phyloP scores from a whole-genome alignment of 2,329 filamentous ascomycete species.

The Colletotrichum tamarilloi region DNA sequence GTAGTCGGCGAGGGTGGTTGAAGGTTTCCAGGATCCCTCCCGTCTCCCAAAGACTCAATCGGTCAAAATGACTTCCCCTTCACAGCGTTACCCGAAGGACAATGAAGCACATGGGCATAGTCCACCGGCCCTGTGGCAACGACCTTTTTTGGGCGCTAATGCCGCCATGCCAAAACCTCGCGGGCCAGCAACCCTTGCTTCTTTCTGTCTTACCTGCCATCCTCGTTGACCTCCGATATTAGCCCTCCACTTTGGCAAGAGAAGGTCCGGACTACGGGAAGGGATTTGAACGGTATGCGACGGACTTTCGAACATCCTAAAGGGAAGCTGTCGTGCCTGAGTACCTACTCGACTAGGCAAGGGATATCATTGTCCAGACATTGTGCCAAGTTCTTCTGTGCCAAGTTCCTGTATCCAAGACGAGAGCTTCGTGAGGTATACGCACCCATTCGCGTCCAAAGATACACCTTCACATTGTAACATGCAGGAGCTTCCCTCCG shows the following conservation, averaged over 20 bases:
- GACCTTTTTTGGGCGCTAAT: slow-evolving; percentile 19
- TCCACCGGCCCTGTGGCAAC: not conserved
- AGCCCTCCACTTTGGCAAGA: not conserved
- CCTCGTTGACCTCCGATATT: not conserved
- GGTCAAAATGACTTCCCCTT: not conserved
- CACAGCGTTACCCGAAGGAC: not conserved
- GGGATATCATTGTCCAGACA: not conserved
- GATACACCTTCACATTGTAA: not conserved
- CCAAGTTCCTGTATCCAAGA: not conserved
- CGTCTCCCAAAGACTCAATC: not conserved
- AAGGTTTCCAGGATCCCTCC: not conserved
- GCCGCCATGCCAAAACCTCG: slow-evolving; percentile 2
- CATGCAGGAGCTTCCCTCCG: not conserved
- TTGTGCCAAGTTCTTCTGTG: not conserved
- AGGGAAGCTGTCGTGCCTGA: not conserved
- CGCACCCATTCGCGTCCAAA: not conserved
- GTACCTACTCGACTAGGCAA: not conserved
- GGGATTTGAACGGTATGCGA: not conserved
- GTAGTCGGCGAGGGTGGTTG: not conserved
- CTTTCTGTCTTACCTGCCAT: not conserved
- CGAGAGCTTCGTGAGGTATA: not conserved
- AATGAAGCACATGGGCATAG: not conserved
- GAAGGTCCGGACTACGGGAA: not conserved
- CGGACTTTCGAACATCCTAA: not conserved
- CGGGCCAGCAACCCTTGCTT: not conserved